Conservation (phyloP, 2,329 filamentous ascomycete species). For the Trichocomaceae sp. region DNA sequence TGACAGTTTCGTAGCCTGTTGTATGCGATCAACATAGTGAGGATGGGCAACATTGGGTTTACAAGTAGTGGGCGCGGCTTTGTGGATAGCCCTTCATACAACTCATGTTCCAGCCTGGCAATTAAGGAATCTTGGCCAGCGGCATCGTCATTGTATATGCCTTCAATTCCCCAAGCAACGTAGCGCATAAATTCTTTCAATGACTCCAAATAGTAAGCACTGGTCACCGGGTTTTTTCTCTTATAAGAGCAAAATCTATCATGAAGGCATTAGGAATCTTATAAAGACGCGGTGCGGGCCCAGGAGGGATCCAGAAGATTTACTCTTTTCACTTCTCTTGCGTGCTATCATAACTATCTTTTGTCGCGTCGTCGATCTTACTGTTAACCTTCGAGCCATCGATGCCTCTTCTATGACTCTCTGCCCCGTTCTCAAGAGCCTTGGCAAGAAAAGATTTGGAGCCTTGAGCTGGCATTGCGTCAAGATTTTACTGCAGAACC, state of each 20-base stretch:
- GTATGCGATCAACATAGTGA: not conserved
- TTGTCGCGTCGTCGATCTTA: not conserved
- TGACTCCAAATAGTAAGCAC: not conserved
- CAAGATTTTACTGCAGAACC: not conserved
- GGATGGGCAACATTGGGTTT: not conserved
- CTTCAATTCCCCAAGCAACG: not conserved
- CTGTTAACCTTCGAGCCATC: not conserved
- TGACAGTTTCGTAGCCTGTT: not conserved
- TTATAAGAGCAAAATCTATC: not conserved
- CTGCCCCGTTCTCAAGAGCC: not conserved
- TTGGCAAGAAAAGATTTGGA: not conserved
- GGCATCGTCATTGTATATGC: not conserved
- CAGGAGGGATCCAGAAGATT: not conserved
- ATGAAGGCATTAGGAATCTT: not conserved
- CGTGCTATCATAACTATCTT: not conserved
- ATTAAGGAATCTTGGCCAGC: not conserved
- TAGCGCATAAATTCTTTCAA: not conserved
- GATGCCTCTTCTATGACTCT: not conserved
- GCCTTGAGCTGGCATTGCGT: not conserved
- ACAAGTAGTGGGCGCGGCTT: not conserved
- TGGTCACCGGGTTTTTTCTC: not conserved
- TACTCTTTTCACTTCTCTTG: not conserved
- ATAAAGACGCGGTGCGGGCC: not conserved
- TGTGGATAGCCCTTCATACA: not conserved
- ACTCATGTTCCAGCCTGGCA: not conserved